A percentile compares a stretch with the other conserved stretches of the same genome.
Conservation (phyloP, 768 basidiomycete genomes). For the Suillus luteus region DNA sequence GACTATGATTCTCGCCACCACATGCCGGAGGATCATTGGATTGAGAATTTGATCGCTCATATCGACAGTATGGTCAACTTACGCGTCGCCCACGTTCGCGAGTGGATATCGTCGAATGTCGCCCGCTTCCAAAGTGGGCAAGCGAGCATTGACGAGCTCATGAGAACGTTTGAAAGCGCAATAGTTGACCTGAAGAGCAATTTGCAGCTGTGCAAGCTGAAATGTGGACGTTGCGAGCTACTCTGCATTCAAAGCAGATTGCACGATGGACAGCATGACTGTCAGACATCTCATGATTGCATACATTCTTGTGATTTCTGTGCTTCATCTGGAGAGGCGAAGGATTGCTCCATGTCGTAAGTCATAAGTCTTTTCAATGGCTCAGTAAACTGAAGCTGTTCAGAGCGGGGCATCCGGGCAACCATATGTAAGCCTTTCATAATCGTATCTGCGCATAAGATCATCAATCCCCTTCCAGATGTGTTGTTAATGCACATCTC, state of each 20-base stretch:
- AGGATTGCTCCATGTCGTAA: slow-evolving; percentile 49
- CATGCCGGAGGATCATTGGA: slow-evolving; percentile 45
- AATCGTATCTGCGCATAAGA: background rate
- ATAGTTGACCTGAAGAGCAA: background rate
- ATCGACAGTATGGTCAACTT: slow-evolving; percentile 42
- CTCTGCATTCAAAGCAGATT: slow-evolving; percentile 1
- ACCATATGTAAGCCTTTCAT: slow-evolving; percentile 47
- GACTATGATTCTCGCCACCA: slow-evolving; percentile 34
- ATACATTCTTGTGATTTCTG: slow-evolving; percentile 13
- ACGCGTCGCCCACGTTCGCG: slow-evolving; percentile 48
- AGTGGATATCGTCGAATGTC: slow-evolving; percentile 55
- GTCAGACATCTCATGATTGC: background rate
- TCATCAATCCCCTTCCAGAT: slow-evolving; percentile 38
- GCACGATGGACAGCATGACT: background rate
- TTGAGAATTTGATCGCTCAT: slow-evolving; percentile 37
- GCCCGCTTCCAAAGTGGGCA: slow-evolving; percentile 46
- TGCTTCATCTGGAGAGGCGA: slow-evolving; percentile 33
- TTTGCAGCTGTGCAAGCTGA: slow-evolving; percentile 1
- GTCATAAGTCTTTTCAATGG: slow-evolving; percentile 21
- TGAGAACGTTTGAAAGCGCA: background rate
- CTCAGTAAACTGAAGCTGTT: background rate
- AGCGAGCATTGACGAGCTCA: slow-evolving; percentile 47
- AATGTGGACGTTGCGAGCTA: background rate
- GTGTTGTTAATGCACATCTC: slow-evolving; percentile 49
- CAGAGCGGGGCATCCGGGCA: slow-evolving; percentile 63